Conservation (phyloP, 352 stramenopile genomes). For the Globisporangium irregulare region DNA sequence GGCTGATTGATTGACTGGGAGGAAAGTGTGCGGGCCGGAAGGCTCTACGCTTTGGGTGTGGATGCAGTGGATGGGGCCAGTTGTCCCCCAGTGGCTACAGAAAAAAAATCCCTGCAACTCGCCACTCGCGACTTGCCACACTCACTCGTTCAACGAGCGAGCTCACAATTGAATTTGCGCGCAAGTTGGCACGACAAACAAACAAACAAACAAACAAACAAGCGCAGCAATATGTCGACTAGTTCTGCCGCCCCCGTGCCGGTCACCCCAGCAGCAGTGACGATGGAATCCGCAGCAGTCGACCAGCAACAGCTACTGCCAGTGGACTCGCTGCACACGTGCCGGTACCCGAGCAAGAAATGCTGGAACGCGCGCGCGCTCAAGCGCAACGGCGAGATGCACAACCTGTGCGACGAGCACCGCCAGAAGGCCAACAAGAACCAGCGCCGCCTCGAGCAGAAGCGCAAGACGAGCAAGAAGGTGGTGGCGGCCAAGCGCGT, state of each 20-base stretch:
- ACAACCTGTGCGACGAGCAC: conserved; percentile 54
- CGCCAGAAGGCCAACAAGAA: conserved; percentile 51
- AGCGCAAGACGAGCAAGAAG: conserved; percentile 26
- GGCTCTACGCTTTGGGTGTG: not conserved
- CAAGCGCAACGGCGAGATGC: conserved; percentile 43
- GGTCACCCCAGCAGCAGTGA: not conserved
- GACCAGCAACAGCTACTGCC: not conserved
- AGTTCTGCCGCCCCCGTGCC: not conserved
- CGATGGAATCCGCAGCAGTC: not conserved
- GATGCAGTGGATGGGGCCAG: not conserved
- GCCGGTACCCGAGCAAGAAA: conserved; percentile 50
- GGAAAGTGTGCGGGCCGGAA: not conserved
- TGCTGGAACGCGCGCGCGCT: conserved; percentile 41
- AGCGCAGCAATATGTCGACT: not conserved
- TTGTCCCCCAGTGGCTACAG: not conserved
- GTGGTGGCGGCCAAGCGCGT: conserved; percentile 8
- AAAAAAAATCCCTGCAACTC: not conserved
- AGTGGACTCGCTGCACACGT: conserved; percentile 19
- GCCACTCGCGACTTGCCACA: not conserved
- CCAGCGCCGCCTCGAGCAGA: conserved; percentile 42
- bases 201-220: not conserved
- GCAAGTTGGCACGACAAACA: not conserved
- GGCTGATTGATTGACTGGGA: not conserved
- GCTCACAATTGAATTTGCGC: conserved; percentile 6
- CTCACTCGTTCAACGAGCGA: not conserved